Evolutionary conservation across 192 early-diverging fungal species (phyloP).

Genomic region (Coemansia sp.): DNA sequence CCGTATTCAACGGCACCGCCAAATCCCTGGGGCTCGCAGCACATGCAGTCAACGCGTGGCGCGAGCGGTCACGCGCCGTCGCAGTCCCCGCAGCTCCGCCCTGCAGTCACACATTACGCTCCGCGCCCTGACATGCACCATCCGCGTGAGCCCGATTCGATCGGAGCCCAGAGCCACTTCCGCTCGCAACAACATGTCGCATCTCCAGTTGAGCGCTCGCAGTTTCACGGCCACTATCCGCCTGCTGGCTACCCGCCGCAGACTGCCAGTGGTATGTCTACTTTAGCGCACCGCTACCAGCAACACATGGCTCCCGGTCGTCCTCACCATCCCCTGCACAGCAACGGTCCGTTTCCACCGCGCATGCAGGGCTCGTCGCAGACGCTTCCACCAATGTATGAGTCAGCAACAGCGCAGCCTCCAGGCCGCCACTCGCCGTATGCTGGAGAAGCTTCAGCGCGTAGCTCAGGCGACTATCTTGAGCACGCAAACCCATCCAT

Average conservation of each 20-base stretch:
- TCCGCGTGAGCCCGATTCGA: background rate
- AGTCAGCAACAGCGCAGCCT: slow-evolving; percentile 4
- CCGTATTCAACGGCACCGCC: slow-evolving; percentile 7
- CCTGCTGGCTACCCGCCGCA: background rate
- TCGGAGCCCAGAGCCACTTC: slow-evolving; percentile 12
- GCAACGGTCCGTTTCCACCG: slow-evolving; percentile 8
- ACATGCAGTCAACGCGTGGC: slow-evolving; percentile 6
- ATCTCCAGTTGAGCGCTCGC: background rate
- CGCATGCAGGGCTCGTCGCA: slow-evolving; percentile 10
- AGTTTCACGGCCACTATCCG: background rate
- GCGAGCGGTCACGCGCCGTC: slow-evolving; percentile 15
- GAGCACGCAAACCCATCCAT: slow-evolving; percentile 8
- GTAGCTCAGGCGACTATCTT: slow-evolving; percentile 14
- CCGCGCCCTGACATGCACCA: slow-evolving; percentile 3
- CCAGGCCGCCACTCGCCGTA: slow-evolving; percentile 13
- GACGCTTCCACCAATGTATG: slow-evolving; percentile 18
- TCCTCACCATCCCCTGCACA: slow-evolving; percentile 3
- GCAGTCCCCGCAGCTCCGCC: slow-evolving; percentile 24
- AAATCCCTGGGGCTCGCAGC: slow-evolving; percentile 5
- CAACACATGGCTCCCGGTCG: slow-evolving; percentile 6
- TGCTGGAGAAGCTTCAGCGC: slow-evolving; percentile 1
- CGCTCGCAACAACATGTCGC: slow-evolving; percentile 14
- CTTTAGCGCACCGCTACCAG: background rate
- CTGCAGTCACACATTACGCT: slow-evolving; percentile 5
- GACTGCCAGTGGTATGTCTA: background rate